Percentiles rank a stretch among this genome's conserved stretches.
Evolutionary conservation across 345 rosid species (phyloP).

Genomic region (Zanthoxylum bungeanum): DNA sequence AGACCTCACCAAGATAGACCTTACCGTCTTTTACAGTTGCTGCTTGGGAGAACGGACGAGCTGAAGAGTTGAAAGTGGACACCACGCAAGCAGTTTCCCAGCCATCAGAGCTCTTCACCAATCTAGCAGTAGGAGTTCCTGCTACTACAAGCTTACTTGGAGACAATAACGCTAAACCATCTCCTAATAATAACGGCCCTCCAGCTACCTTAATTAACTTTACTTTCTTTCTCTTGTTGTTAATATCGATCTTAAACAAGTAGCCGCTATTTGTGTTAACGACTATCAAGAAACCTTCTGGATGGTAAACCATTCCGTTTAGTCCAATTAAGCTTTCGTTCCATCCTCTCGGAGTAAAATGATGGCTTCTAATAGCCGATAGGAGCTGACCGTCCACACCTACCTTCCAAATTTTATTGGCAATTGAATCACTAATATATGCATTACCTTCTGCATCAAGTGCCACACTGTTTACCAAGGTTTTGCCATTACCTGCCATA

Average conservation of each 20-base stretch:
- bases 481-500: too few relatives aligned
- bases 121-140: slow-evolving; percentile 48
- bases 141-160: slow-evolving; percentile 71
- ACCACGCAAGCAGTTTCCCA: slow-evolving; percentile 85
- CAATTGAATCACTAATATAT: slow-evolving; percentile 65
- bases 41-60: too few relatives aligned
- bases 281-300: slow-evolving; percentile 68
- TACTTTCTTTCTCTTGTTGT: slow-evolving; percentile 26
- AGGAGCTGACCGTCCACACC: slow-evolving; percentile 54
- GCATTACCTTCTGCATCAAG: slow-evolving; percentile 70
- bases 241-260: slow-evolving; percentile 52
- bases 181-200: slow-evolving; percentile 60
- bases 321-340: slow-evolving; percentile 53
- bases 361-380: slow-evolving; percentile 47
- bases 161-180: slow-evolving; percentile 64
- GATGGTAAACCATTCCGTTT: slow-evolving; percentile 85
- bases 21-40: too few relatives aligned
- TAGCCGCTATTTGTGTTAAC: slow-evolving; percentile 52
- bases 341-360: slow-evolving; percentile 67
- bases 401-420: slow-evolving; percentile 68
- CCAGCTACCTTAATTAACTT: slow-evolving; percentile 45
- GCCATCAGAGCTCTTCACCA: slow-evolving; percentile 76
- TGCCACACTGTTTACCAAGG: too few relatives aligned
- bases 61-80: too few relatives aligned
- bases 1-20: too few relatives aligned